Percentiles rank a stretch among this genome's conserved stretches.
These are phyloP conservation scores for Scheffersomyces spartinae DNA, from an alignment of 805 yeast species.

Conservation along the genomic window DNA sequence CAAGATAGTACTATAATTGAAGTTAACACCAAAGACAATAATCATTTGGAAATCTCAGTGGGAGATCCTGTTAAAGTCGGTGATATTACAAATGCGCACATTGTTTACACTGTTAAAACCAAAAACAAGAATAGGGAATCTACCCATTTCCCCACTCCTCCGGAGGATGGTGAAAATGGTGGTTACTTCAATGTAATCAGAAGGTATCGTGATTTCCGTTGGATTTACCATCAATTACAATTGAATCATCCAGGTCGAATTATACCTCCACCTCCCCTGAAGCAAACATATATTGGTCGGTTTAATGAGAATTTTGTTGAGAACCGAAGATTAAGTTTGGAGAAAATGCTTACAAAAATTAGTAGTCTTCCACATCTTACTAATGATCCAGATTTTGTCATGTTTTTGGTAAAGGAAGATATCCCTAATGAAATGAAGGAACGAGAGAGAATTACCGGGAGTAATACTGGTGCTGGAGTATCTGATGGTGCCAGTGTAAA, in stretches of 20 bases:
- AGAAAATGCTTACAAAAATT: conserved; percentile 74
- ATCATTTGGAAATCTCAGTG: conserved; percentile 52
- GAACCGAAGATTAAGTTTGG: conserved; percentile 71
- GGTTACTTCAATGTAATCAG: conserved; percentile 43
- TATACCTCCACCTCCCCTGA: conserved; percentile 89
- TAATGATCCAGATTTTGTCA: conserved; percentile 61
- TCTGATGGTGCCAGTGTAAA: conserved; percentile 16
- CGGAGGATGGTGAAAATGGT: conserved; percentile 21
- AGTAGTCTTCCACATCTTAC: conserved; percentile 44
- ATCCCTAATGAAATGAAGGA: conserved; percentile 60
- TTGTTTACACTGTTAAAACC: conserved; percentile 72
- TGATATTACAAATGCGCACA: conserved; percentile 79
- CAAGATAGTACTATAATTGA: conserved; percentile 3
- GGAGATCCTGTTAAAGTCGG: conserved; percentile 91
- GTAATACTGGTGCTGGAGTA: conserved; percentile 30
- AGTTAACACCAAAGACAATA: conserved; percentile 6
- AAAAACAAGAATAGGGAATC: conserved; percentile 34
- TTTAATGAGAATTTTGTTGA: conserved; percentile 87
- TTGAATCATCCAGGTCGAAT: conserved; percentile 82
- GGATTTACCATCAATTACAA: conserved; percentile 85
- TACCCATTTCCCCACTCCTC: conserved; percentile 12
- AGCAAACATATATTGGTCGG: conserved; percentile 85
- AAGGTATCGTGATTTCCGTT: conserved; percentile 84
- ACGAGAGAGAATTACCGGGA: conserved; percentile 49
- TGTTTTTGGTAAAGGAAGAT: conserved; percentile 67